Evolutionary conservation across 345 rosid species (phyloP).

Genomic region (Rhizophora mangle): DNA sequence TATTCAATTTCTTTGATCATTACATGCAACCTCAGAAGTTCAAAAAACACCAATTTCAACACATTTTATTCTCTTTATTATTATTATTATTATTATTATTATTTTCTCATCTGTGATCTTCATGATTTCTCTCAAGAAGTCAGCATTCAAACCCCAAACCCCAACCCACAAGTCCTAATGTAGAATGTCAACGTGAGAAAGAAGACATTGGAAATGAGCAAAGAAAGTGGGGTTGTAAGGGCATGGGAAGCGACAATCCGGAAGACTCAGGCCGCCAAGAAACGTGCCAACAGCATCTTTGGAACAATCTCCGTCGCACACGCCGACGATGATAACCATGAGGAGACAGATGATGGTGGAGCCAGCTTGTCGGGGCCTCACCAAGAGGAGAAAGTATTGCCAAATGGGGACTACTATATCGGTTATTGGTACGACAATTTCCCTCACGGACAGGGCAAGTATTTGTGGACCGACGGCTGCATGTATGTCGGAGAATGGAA

Average conservation of each 20-base stretch:
- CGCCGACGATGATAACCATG: slow-evolving; percentile 45
- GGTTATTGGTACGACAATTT: slow-evolving; percentile 86
- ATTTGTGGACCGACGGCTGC: slow-evolving; percentile 90
- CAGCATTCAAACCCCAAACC: not conserved
- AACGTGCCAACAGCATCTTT: slow-evolving; percentile 83
- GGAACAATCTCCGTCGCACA: slow-evolving; percentile 58
- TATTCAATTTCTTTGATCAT: not conserved
- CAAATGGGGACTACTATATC: slow-evolving; percentile 81
- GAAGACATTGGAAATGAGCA: slow-evolving; percentile 42
- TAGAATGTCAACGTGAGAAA: slow-evolving; percentile 12
- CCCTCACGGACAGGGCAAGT: slow-evolving; percentile 83
- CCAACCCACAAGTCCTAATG: not conserved
- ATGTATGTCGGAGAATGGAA: slow-evolving; percentile 85
- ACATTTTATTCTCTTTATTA: too few species aligned
- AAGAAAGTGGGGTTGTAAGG: slow-evolving; percentile 61
- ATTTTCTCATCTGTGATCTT: not conserved
- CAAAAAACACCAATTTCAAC: too few species aligned
- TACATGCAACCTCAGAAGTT: not conserved
- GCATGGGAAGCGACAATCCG: slow-evolving; percentile 95
- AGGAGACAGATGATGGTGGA: slow-evolving; percentile 7
- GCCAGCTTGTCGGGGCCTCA: slow-evolving; percentile 37
- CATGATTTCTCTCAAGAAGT: slow-evolving; percentile 4
- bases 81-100: too few species aligned
- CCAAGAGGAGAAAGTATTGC: slow-evolving; percentile 62
- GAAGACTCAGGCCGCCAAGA: slow-evolving; percentile 85